Evolutionary conservation across 768 basidiomycete genomes (phyloP), one percentile per base, ranked within the genome.

Genomic region (Terana coerulea): DNA sequence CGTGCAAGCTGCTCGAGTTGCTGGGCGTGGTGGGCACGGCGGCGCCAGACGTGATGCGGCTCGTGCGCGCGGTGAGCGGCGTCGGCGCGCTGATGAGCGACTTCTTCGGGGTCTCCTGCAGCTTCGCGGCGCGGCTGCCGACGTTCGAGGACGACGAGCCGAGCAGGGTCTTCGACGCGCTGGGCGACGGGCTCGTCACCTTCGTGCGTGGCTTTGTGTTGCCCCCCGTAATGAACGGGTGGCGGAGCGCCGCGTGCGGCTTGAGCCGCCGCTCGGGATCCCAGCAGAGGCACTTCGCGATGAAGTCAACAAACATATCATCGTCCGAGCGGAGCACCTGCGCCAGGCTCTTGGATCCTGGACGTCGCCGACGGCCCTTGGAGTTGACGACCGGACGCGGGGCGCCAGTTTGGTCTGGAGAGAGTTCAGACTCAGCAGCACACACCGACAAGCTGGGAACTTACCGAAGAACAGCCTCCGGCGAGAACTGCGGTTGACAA

Each of bases 181-280:
- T 64, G 26, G 67, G 72, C 5, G 76, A 55, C 24, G 67, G 68
- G 30, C 69, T 70, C 12, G 73, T 64, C 6, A 72, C 62, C 64
- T 80, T 85, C 17, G 69, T 57, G 48, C 78, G 79, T 42, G 80
- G 78, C 52, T 67, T 65, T n/a, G n/a, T n/a, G n/a, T n/a, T n/a
- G 43, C 88, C 81, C 22, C 82, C 79, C 17, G 84, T 74, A 52
- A 97, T 77, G 71, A 93, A 98, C 10, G 90, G 88, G 69, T 98
- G 95, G 21, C 93, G 83, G 73, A 98, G 68, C 0, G 95, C 95
- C 9, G 88, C 80, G 59, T 93, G 88, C 3, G 95, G 95, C 67
- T 97, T 98, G 65, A 99, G 78, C 28, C 97, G 81, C 45, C 91
- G 81, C 61, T 98, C 95, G 8, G 97, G 97, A 71, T 99, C 97